Evolutionary conservation across 2,329 filamentous ascomycete species (phyloP), one percentile per base, ranked within the genome.

Genomic region (Cercospora canescens): DNA sequence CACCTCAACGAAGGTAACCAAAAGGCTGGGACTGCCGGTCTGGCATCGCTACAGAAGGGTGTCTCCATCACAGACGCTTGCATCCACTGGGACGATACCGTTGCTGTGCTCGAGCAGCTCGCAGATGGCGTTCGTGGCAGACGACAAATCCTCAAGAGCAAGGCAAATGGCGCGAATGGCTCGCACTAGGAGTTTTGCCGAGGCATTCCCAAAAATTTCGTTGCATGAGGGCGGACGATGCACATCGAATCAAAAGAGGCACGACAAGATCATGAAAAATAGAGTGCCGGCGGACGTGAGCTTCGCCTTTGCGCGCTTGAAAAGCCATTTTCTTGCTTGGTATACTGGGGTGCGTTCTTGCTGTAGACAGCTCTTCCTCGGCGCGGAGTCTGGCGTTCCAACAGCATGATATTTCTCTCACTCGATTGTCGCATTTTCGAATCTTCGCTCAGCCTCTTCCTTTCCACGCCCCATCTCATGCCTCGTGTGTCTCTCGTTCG

Each of bases 41-140:
- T 91, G 7, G 79, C 88, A 1, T 91, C 81, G 7, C 85, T 97
- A 60, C 92, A 93, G 84, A 93, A 92, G 81, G 94, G 94, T 72
- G 91, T 97, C 75, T 94, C 91, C 80, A 97, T 97, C 81, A 97
- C 94, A 1, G 94, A 97, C 79, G 94, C 94, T 63, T 99, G 94
- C 83, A 97, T 99, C 77, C 85, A 91, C 84, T 97, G 94, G 94
- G 92, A 96, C 14, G 86, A 84, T 61, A 97, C 94, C 1, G 88
- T 95, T 48, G 82, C 86, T 1, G 91, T 95, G 1, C 85, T 98
- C 26, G 91, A 97, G 79, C 87, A 94, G 73, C 86, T 98, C 32
- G 94, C 95, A 6, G 88, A 88, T n/a, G 91, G 92, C 37, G 90
- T 98, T 60, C 87, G 91, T 60, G 86, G 87, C 69, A 88, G 94